Base-by-base conservation (phyloP, 2,329 filamentous ascomycete genomes). In the Cladosporium sp. region DNA sequence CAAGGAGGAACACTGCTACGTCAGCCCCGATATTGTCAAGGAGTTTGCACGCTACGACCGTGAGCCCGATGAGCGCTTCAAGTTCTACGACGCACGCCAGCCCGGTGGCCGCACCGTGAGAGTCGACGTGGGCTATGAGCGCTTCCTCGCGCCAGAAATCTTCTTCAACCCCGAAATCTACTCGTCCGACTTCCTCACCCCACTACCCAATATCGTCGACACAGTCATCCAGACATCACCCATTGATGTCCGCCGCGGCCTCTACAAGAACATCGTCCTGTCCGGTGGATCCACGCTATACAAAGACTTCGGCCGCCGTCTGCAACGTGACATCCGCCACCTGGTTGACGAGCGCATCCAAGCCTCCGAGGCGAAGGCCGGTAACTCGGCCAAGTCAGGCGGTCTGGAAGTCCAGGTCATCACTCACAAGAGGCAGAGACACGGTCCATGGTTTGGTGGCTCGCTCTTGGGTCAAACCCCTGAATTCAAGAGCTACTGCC, bases 161-260 rank as follows among this genome's bases (percentile, higher is more conserved):
- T 99, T 99, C 82, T 99, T 99, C 88, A 99, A 99, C 81, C 95
- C 95, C 32, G 95, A 99, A 82, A 99, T 99, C 75, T 98, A 98
- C 85, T 97, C 92, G 68, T 98, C 94, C 71, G 95, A 99, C 78
- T 99, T 99, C 84, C 83, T 99, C 70, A 99, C 95, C 14, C 95
- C 95, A 16, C 86, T 99, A 10, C 95, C 95, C 26, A 91, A 87
- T 59, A 95, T 99, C 59, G 96, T 99, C 68, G 95, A 99, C 76
- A 91, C 90, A 65, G 95, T 98, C 69, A 99, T 99, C 73, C 95
- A 99, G 80, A 94, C 93, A 65, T 97, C 94, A 36, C 95, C 95
- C 49, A 99, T 99, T 73, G 95, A 99, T 76, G 96, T 99, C 54
- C 91, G 95, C 75, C 89, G 95, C 81, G 95, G 95, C 49, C 85